phyloP scores from a whole-genome alignment of 2,329 filamentous ascomycete species.

The Phialophora macrospora region DNA sequence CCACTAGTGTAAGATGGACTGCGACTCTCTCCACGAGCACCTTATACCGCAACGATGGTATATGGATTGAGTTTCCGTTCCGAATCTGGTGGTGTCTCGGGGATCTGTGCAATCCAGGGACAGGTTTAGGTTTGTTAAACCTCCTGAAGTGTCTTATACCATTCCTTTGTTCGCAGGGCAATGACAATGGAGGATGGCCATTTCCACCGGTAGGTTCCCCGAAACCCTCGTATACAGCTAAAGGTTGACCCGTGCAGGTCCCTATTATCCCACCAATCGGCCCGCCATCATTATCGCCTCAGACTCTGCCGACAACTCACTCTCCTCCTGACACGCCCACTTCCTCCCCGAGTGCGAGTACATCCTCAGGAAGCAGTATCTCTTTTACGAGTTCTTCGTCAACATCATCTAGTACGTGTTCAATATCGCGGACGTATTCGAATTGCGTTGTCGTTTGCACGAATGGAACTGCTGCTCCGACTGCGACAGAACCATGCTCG shows the following conservation, averaged over 20 bases:
- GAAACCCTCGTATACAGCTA: not conserved
- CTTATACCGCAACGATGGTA: not conserved
- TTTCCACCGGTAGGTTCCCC: not conserved
- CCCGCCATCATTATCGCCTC: not conserved
- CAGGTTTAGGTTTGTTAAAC: not conserved
- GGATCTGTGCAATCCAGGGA: not conserved
- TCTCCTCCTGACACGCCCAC: not conserved
- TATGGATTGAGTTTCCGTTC: not conserved
- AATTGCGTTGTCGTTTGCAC: slow-evolving; percentile 8
- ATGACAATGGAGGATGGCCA: not conserved
- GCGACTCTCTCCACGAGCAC: slow-evolving; percentile 12
- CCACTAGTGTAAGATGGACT: slow-evolving; percentile 8
- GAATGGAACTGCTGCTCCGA: not conserved
- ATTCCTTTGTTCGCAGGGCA: not conserved
- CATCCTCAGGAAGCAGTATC: not conserved
- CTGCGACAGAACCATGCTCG: slow-evolving; percentile 6
- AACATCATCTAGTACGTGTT: slow-evolving; percentile 12
- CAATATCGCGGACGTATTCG: slow-evolving; percentile 2
- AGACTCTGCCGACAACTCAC: slow-evolving; percentile 5
- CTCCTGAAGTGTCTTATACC: not conserved
- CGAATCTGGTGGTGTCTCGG: not conserved
- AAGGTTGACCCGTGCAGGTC: not conserved
- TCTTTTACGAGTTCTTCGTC: not conserved
- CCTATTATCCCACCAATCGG: slow-evolving; percentile 14
- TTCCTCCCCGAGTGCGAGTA: not conserved